Conservation (phyloP, 345 rosid genomes). For the Salix suchowensis region DNA sequence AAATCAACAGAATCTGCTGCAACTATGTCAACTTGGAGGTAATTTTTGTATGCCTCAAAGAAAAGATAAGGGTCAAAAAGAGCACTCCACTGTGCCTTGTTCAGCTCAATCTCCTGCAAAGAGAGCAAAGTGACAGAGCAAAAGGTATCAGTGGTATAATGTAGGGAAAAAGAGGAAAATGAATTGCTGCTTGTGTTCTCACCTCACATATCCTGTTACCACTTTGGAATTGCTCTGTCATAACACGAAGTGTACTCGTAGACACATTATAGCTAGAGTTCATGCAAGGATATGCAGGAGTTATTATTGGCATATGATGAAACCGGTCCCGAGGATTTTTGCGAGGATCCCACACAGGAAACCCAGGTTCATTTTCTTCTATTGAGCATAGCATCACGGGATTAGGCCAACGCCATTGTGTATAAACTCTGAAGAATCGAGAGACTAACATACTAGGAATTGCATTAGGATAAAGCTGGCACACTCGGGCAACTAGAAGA, state of each 20-base stretch:
- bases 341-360: slow-evolving; percentile 69
- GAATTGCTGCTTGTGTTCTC: slow-evolving; percentile 2
- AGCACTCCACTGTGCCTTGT: slow-evolving; percentile 56
- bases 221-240: slow-evolving; percentile 62
- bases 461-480: slow-evolving; percentile 80
- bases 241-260: slow-evolving; percentile 61
- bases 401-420: slow-evolving; percentile 81
- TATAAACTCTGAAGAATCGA: slow-evolving; percentile 60
- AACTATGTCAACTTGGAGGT: slow-evolving; percentile 62
- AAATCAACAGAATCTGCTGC: slow-evolving; percentile 57
- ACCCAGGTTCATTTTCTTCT: slow-evolving; percentile 60
- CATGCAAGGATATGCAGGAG: slow-evolving; percentile 87
- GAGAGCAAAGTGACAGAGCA: not conserved
- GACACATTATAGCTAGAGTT: slow-evolving; percentile 79
- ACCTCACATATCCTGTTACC: slow-evolving; percentile 63
- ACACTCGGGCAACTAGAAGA: slow-evolving; percentile 63
- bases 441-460: slow-evolving; percentile 67
- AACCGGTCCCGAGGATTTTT: slow-evolving; percentile 58
- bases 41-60: slow-evolving; percentile 69
- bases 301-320: slow-evolving; percentile 72
- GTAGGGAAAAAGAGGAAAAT: not conserved
- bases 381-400: slow-evolving; percentile 76
- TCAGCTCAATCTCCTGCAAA: slow-evolving; percentile 57
- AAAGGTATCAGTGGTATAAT: slow-evolving; percentile 5
- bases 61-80: slow-evolving; percentile 61